Percentiles rank a stretch among this genome's conserved stretches.
Evolutionary conservation across 345 rosid species (phyloP).

Genomic region (Salix exigua): DNA sequence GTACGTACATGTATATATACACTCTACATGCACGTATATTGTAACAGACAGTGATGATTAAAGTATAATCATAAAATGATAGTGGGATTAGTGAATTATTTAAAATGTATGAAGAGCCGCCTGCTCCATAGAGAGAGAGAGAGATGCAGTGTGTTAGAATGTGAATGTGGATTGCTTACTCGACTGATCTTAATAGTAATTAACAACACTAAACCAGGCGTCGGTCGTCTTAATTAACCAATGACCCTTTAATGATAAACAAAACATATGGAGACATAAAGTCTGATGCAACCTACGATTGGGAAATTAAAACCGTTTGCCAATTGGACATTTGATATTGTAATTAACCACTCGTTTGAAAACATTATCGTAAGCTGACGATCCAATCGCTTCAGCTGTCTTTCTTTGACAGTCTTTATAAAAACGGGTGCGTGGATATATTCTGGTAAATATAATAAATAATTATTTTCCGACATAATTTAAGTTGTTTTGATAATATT

Average conservation of each 20-base stretch:
- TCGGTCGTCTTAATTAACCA: background rate
- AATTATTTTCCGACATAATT: no score
- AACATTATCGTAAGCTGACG: no score
- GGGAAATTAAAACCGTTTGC: background rate
- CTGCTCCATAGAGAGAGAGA: conserved; percentile 8
- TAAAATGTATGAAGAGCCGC: conserved; percentile 3
- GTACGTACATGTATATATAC: no score
- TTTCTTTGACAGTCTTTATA: no score
- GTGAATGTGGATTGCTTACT: background rate
- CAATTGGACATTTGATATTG: background rate
- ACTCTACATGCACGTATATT: no score
- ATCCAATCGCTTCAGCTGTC: no score
- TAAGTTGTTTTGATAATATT: no score
- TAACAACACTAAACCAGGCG: background rate
- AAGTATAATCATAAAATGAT: background rate
- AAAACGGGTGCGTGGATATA: no score
- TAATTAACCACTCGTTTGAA: no score
- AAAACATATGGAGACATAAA: background rate
- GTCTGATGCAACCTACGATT: background rate
- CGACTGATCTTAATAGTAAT: background rate
- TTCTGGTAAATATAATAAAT: no score
- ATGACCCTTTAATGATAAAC: background rate
- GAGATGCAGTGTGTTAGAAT: conserved; percentile 5
- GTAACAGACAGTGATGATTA: background rate
- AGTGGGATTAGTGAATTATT: background rate